Conservation (phyloP, 352 stramenopile species). For the Globisporangium nunn region DNA sequence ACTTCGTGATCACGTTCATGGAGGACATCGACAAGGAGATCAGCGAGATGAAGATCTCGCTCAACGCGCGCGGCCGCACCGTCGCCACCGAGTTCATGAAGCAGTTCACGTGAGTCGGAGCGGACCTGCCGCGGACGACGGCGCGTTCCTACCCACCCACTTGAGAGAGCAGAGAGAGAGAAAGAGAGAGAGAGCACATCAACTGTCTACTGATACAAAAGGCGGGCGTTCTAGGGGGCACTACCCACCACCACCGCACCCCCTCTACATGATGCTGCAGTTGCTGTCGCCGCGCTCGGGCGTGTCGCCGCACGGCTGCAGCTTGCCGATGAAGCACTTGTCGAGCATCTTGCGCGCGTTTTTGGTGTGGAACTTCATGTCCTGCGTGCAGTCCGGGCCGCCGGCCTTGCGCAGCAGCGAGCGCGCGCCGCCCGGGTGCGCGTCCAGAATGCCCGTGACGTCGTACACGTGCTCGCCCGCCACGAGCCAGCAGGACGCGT, state of each 20-base stretch:
- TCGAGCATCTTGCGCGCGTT: conserved; percentile 66
- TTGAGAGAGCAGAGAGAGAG: not conserved
- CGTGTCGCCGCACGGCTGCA: conserved; percentile 51
- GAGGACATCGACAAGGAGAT: conserved; percentile 98
- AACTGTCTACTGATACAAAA: conserved; percentile 10
- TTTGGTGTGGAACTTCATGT: conserved; percentile 84
- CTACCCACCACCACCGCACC: not conserved
- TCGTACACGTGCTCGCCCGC: conserved; percentile 85
- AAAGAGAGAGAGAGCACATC: not conserved
- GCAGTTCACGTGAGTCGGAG: conserved; percentile 66
- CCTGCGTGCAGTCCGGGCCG: conserved; percentile 56
- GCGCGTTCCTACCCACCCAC: not conserved
- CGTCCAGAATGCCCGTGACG: conserved; percentile 66
- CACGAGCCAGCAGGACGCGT: conserved; percentile 94
- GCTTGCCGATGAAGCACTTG: conserved; percentile 77
- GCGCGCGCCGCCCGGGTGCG: conserved; percentile 68
- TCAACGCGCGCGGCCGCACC: conserved; percentile 91
- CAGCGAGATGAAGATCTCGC: conserved; percentile 95
- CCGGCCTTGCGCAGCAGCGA: conserved; percentile 81
- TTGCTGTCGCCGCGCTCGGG: conserved; percentile 25
- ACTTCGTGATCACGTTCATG: conserved; percentile 98
- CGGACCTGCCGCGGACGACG: not conserved
- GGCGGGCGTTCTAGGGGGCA: not conserved
- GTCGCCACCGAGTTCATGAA: conserved; percentile 95
- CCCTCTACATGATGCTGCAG: conserved; percentile 65